Evolutionary conservation across 2,329 filamentous ascomycete species (phyloP), one percentile per base, ranked within the genome.

Genomic region (Beauveria sp.): DNA sequence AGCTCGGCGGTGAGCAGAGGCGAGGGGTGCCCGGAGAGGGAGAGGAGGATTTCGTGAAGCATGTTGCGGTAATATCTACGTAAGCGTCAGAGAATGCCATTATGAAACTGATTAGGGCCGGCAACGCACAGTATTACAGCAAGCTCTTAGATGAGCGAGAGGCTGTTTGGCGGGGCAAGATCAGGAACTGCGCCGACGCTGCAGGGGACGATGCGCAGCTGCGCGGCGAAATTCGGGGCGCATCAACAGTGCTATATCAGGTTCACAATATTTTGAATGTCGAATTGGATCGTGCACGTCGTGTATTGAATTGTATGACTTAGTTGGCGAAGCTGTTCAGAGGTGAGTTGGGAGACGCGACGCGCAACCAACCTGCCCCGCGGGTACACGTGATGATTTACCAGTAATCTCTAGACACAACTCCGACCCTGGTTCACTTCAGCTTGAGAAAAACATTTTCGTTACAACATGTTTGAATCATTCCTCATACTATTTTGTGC

Each of bases 21-120:
- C 66, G 93, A 97, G 66, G 90, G 89, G 77, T 98, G 91, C 67
- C 95, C 93, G 70, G 93, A 96, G 76, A 98, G 87, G 74, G 93
- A 93, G 76, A 99, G 88, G 76, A 98, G 87, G 79, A 99, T 91
- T 82, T 99, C 95, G 84, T 98, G 95, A 75, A 99, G 90, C 95
- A 99, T 99, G 67, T 67, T 53, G 18, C 6, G 2, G 14, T 1
- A 24, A 16, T 2, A 10, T 26, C 28, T 46, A 8, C 3, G 5
- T 14, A 1, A 8, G 8, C 14, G 4, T 60, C 24, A 60, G 57
- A 2, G 18, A 6, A 24, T 1, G 12, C 7, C 34, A 45, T 14
- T 6, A 22, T 24, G 1, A n/a, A 6, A 34, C 24, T 42, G 5
- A 7, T 1, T 31, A 3, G 22, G 5, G 22, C 3, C 3, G 24